Evolutionary conservation across 805 yeast species (phyloP).

Genomic region (Candida sphagnicola): DNA sequence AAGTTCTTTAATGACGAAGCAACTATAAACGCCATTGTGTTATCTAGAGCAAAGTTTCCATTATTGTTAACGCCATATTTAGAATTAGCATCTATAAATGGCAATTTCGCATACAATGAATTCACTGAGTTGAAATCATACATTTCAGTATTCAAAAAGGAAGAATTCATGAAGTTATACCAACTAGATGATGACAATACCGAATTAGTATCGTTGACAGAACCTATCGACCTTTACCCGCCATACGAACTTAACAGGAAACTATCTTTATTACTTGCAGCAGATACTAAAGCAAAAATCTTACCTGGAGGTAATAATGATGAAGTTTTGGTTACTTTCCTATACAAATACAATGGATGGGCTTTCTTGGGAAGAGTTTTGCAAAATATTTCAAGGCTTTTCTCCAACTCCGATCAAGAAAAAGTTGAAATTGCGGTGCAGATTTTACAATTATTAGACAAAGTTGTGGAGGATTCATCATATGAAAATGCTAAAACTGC

Average conservation of each 20-base stretch:
- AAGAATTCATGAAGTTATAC: slow-evolving; percentile 36
- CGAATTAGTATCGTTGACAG: slow-evolving; percentile 48
- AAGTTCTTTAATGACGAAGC: slow-evolving; percentile 44
- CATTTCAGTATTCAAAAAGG: slow-evolving; percentile 44
- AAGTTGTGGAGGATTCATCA: slow-evolving; percentile 39
- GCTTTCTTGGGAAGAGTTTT: slow-evolving; percentile 73
- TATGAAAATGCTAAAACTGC: slow-evolving; percentile 19
- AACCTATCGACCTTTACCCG: slow-evolving; percentile 48
- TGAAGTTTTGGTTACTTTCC: slow-evolving; percentile 55
- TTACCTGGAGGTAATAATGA: slow-evolving; percentile 44
- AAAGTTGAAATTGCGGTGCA: slow-evolving; percentile 40
- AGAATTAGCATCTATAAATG: slow-evolving; percentile 57
- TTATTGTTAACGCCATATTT: slow-evolving; percentile 56
- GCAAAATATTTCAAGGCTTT: slow-evolving; percentile 52
- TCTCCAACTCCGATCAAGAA: slow-evolving; percentile 33
- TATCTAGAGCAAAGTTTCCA: slow-evolving; percentile 76
- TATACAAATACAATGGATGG: slow-evolving; percentile 83
- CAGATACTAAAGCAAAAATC: slow-evolving; percentile 67
- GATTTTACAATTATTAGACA: slow-evolving; percentile 48
- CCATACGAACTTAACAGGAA: slow-evolving; percentile 51
- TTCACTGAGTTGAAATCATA: slow-evolving; percentile 58
- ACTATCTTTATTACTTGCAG: slow-evolving; percentile 38
- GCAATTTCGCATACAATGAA: slow-evolving; percentile 63
- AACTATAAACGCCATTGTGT: slow-evolving; percentile 40
- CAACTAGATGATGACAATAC: slow-evolving; percentile 49